Evolutionary conservation across 2,329 filamentous ascomycete genomes (phyloP).

Genomic region (Ilyonectria sp.): DNA sequence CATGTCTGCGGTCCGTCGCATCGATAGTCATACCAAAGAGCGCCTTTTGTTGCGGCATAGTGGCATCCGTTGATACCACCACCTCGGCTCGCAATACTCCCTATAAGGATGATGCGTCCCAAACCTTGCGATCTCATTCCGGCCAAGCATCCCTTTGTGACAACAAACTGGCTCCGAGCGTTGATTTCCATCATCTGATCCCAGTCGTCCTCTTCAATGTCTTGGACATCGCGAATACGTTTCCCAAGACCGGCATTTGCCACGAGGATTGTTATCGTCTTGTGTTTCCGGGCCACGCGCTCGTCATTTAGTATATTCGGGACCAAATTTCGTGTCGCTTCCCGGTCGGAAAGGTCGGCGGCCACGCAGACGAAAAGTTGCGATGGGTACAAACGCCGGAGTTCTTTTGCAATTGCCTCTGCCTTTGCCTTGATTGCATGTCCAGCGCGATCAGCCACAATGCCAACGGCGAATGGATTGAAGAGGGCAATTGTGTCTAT

Average conservation of each 20-base stretch:
- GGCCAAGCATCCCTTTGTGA: conserved; percentile 50
- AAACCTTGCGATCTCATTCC: conserved; percentile 52
- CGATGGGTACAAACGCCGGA: conserved; percentile 40
- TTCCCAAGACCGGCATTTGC: conserved; percentile 45
- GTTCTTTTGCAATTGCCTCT: conserved; percentile 47
- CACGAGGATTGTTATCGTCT: conserved; percentile 16
- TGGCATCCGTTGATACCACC: conserved; percentile 55
- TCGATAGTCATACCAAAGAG: conserved; percentile 37
- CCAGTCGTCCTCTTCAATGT: conserved; percentile 55
- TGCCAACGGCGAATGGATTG: neutral
- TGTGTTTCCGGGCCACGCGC: conserved; percentile 30
- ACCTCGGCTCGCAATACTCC: conserved; percentile 53
- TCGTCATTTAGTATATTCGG: conserved; percentile 15
- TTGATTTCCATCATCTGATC: conserved; percentile 55
- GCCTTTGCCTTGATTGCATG: conserved; percentile 49
- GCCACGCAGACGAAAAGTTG: conserved; percentile 48
- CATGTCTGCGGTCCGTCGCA: neutral
- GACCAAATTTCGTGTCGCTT: conserved; percentile 21
- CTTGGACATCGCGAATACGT: conserved; percentile 52
- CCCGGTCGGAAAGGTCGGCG: conserved; percentile 50
- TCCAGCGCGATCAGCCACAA: conserved; percentile 3
- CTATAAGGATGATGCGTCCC: conserved; percentile 52
- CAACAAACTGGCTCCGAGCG: conserved; percentile 52
- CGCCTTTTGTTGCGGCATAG: conserved; percentile 54
- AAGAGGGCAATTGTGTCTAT: neutral